Base-by-base conservation (phyloP, 345 rosid species). In the Ceriops zippeliana region DNA sequence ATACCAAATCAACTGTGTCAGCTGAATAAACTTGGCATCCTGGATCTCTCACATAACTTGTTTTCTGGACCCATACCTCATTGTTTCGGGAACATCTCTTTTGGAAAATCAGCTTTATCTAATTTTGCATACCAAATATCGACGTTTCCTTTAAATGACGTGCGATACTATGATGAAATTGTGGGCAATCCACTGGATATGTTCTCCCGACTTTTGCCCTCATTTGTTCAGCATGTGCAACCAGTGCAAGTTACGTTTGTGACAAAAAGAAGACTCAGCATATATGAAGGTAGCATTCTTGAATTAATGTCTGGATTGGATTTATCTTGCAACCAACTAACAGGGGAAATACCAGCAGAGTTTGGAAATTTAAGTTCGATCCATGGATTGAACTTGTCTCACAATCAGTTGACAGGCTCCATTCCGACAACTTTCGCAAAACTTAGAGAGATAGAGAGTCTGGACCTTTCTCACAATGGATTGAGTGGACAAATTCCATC, bases 291-390 rank as follows among this genome's bases (percentile, higher is more conserved):
- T 21, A 10, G 35, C 21, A 31, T 52, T 15, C 32, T 66, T 31
- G 35, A 52, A 28, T 66, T 53, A 5, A 21, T 52, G 60, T 21
- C 47, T 4, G 59, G 69, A 30, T 28, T 65, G 37, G 59, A 65
- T 31, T 32, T 65, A 19, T 65, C 17, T 0, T 13, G 5, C 1
- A 42, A 42, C 49, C 49, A 2, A 17, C 17, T 42, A 42, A 42
- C 17, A 42, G 49, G 49, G 3, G 17, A 42, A 42, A 42, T 42
- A 42, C 49, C 17, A 3, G 1, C 17, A 42, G 17, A 42, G 15
- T 5, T 42, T 1, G 49, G 49, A 13, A 42, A 3, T 42, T 42
- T 42, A 15, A 42, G 49, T 4, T 42, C 17, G 1, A 11, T 42
- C 13, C 17, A 3, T 42, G 15, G 17, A 42, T 11, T 42, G 17